Base-by-base conservation (phyloP, 768 basidiomycete genomes). In the Lactarius trivialis region DNA sequence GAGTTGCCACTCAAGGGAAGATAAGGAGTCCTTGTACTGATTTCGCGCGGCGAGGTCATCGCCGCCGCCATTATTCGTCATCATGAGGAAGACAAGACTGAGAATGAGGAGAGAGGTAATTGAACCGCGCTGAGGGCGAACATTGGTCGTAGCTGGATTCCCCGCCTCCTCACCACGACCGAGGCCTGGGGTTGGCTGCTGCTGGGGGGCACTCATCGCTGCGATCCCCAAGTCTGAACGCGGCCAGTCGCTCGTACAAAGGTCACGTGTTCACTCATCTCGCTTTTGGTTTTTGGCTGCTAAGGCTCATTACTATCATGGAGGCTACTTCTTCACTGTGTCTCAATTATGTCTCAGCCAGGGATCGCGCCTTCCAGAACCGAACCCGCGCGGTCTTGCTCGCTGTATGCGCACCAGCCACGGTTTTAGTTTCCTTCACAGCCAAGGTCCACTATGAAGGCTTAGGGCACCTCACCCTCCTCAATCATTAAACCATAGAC, bases 51-150 rank as follows among this genome's bases (percentile, higher is more conserved):
- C 74, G 61, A 81, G 82, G 69, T 88, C 86, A 68, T 89, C 88
- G 7, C 82, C 80, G 11, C 41, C 12, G 63, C 80, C 85, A 63
- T 86, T 85, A 67, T 85, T 90, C 52, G 86, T 88, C 72, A 92
- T 81, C 82, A 92, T 79, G 73, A 88, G 91, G 30, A 92, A 76
- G 70, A 91, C 78, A 61, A 92, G 82, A 67, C 79, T 81, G 58
- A 91, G 77, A 76, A 93, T 84, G 37, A 92, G 77, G 67, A 93
- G 82, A 7, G 86, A 85, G 1, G 89, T 82, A 43, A 91, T 74
- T 1, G 88, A 85, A 71, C 81, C 82, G 30, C 86, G 81, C 58
- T 73, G 79, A 24, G 76, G 79, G 9, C 65, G 70, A 8, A 67
- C 55, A 21, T 55, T 32, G 11, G 45, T 30, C 28, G 39, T 12